Conservation (phyloP, 306 rosid species). For the Cercis canadensis region DNA sequence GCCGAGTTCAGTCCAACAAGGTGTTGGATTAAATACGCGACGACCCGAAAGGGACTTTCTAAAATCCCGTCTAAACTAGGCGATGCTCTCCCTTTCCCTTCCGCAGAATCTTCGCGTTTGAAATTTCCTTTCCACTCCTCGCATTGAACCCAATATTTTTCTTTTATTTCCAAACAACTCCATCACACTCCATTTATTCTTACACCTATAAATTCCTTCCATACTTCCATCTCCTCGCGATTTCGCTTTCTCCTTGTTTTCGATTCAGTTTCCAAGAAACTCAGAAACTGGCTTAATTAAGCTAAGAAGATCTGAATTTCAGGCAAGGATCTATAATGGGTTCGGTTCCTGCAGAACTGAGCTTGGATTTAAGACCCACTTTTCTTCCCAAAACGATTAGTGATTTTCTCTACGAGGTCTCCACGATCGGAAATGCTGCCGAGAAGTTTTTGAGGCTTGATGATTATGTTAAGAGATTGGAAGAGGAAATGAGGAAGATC, state of each 20-base stretch:
- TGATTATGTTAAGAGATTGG: conserved; percentile 57
- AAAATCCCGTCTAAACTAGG: conserved; percentile 38
- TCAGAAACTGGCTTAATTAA: too few species aligned
- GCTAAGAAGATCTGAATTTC: conserved; percentile 27
- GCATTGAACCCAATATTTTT: conserved; percentile 28
- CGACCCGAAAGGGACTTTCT: conserved; percentile 61
- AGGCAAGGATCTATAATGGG: conserved; percentile 55
- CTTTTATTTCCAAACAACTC: conserved; percentile 3
- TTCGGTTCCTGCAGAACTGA: conserved; percentile 78
- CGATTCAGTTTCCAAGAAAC: background rate
- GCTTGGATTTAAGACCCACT: conserved; percentile 72
- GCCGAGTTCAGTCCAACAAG: background rate
- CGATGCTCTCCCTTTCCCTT: conserved; percentile 31
- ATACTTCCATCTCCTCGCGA: conserved; percentile 11
- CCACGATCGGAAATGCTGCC: conserved; percentile 39
- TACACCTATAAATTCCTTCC: conserved; percentile 8
- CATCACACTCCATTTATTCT: background rate
- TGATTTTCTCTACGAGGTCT: conserved; percentile 64
- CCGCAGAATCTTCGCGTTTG: conserved; percentile 63
- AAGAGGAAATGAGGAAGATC: conserved; percentile 86
- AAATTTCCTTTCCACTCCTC: conserved; percentile 38
- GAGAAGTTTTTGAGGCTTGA: conserved; percentile 55
- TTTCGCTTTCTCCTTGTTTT: conserved; percentile 16
- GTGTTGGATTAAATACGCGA: conserved; percentile 66
- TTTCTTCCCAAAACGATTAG: conserved; percentile 74